Conservation (phyloP, 176 grass and related monocot genomes). For the Musa schizocarpa region DNA sequence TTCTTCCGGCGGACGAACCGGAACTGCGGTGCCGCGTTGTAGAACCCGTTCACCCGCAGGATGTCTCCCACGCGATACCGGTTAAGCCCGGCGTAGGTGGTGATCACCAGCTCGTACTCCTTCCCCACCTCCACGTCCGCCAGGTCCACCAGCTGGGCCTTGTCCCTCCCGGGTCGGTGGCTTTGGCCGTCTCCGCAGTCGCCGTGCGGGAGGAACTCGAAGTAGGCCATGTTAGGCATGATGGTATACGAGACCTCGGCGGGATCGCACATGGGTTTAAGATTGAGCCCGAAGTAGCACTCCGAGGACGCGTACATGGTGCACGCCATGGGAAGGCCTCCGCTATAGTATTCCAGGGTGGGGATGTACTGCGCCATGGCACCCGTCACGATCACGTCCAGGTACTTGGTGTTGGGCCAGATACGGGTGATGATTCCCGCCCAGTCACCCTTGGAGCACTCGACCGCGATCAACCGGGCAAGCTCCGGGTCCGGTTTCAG, state of each 20-base stretch:
- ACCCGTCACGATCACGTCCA: slow-evolving; percentile 2
- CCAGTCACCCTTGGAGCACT: slow-evolving; percentile 2
- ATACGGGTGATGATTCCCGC: neutral
- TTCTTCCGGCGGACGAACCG: slow-evolving; percentile 88
- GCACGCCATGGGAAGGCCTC: slow-evolving; percentile 2
- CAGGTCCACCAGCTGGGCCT: slow-evolving; percentile 56
- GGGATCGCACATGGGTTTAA: slow-evolving; percentile 1
- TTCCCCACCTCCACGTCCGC: slow-evolving; percentile 56
- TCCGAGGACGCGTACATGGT: slow-evolving; percentile 15
- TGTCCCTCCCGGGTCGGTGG: neutral
- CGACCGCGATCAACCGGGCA: neutral
- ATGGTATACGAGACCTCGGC: slow-evolving; percentile 13
- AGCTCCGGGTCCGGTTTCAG: slow-evolving; percentile 7
- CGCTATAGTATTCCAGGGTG: neutral
- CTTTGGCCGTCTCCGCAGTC: neutral
- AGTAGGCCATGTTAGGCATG: slow-evolving; percentile 17
- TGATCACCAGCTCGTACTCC: slow-evolving; percentile 97
- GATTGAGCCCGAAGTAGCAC: slow-evolving; percentile 15
- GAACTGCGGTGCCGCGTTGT: slow-evolving; percentile 82
- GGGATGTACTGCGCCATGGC: slow-evolving; percentile 10
- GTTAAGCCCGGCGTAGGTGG: slow-evolving; percentile 84
- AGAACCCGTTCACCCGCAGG: slow-evolving; percentile 64
- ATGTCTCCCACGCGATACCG: slow-evolving; percentile 94
- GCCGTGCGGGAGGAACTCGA: slow-evolving; percentile 9
- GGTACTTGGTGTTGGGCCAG: slow-evolving; percentile 6